phyloP scores from a whole-genome alignment of 2,329 filamentous ascomycete species.

The Hortaea werneckii region DNA sequence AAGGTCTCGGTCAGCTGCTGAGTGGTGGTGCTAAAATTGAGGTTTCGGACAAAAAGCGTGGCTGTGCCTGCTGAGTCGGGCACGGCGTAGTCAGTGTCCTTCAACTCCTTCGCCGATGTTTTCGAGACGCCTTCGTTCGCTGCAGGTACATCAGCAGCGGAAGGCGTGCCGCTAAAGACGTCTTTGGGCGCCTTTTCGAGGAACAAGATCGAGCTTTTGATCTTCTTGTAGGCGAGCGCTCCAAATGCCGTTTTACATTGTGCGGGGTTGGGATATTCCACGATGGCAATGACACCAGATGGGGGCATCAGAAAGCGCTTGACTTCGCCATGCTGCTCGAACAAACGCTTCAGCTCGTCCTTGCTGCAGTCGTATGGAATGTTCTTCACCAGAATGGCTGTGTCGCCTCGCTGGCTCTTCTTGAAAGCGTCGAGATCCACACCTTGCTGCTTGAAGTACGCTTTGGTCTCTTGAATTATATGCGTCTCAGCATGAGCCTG shows the following conservation, averaged over 20 bases:
- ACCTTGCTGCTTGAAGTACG: conserved; percentile 78
- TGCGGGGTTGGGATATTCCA: conserved; percentile 70
- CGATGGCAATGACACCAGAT: conserved; percentile 83
- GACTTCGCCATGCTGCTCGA: conserved; percentile 77
- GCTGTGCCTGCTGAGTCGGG: conserved; percentile 47
- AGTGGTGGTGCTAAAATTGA: conserved; percentile 83
- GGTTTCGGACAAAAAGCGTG: conserved; percentile 84
- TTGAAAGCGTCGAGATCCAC: conserved; percentile 91
- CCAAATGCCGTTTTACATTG: conserved; percentile 78
- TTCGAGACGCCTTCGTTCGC: conserved; percentile 38
- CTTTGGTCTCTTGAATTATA: conserved; percentile 90
- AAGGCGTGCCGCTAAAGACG: conserved; percentile 47
- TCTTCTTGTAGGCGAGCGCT: conserved; percentile 74
- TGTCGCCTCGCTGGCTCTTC: conserved; percentile 71
- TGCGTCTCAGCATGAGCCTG: conserved; percentile 95
- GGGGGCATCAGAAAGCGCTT: conserved; percentile 83
- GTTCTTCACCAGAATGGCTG: conserved; percentile 85
- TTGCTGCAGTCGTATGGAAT: conserved; percentile 73
- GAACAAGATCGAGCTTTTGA: conserved; percentile 85
- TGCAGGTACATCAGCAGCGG: conserved; percentile 21
- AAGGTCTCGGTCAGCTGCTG: conserved; percentile 68
- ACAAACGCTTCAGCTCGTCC: conserved; percentile 68
- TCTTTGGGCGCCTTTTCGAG: conserved; percentile 86
- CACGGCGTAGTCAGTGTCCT: conserved; percentile 47
- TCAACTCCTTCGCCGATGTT: conserved; percentile 57